Percentiles rank a stretch among this genome's conserved stretches.
These are phyloP conservation scores for Amanita polypyramis DNA, from an alignment of 768 basidiomycete genomes.

Conservation along the genomic window DNA sequence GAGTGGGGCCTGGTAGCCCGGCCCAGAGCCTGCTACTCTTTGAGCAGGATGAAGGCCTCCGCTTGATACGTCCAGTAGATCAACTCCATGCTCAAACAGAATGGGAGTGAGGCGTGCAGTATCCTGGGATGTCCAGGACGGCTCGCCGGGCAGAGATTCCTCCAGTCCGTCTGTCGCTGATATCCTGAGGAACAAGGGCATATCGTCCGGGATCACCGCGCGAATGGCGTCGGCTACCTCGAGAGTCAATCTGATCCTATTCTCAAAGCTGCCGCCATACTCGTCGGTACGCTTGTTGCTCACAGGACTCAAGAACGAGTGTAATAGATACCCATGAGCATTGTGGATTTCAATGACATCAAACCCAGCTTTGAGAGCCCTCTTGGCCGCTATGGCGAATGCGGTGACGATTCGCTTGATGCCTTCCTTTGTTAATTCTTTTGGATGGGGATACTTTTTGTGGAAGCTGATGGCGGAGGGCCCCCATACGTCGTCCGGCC, in stretches of 20 bases:
- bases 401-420: conserved; percentile 48
- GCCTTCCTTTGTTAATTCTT: conserved; percentile 44
- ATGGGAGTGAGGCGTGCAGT: conserved; percentile 49
- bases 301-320: conserved; percentile 46
- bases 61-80: conserved; percentile 63
- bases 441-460: conserved; percentile 37
- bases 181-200: conserved; percentile 66
- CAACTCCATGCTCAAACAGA: conserved; percentile 56
- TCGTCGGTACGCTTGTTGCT: conserved; percentile 56
- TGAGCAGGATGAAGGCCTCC: conserved; percentile 47
- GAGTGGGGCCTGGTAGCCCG: conserved; percentile 47
- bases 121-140: conserved; percentile 62
- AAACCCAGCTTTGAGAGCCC: conserved; percentile 49
- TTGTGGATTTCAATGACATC: conserved; percentile 54
- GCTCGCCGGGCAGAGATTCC: conserved; percentile 42
- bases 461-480: conserved; percentile 41
- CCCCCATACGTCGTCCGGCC: conserved; percentile 43
- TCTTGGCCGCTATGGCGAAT: conserved; percentile 39
- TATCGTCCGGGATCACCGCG: conserved; percentile 41
- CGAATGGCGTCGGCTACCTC: conserved; percentile 59
- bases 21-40: conserved; percentile 21
- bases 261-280: conserved; percentile 67
- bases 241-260: conserved; percentile 49
- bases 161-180: conserved; percentile 72
- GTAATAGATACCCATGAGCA: conserved; percentile 54